These are phyloP conservation scores for Uronychia binucleata DNA, from an alignment of 73 alveolate species.

Conservation along the genomic window DNA sequence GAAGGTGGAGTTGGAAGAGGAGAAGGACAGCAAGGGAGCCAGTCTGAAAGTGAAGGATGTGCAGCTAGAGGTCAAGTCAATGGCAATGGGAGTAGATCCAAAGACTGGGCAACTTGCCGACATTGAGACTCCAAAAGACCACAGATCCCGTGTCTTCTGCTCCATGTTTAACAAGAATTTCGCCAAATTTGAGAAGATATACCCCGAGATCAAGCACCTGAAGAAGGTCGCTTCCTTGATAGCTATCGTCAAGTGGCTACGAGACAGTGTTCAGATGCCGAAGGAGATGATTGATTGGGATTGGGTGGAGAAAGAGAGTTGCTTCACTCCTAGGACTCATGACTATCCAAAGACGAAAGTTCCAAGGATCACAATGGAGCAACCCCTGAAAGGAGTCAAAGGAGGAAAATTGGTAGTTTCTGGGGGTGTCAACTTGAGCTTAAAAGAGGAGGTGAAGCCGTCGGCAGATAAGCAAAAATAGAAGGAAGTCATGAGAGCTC, in stretches of 20 bases:
- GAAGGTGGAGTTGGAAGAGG: slow-evolving; percentile 13
- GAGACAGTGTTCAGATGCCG: slow-evolving; percentile 18
- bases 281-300: slow-evolving; percentile 6
- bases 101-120: slow-evolving; percentile 7
- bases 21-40: not conserved
- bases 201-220: slow-evolving; percentile 9
- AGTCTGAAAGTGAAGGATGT: not conserved
- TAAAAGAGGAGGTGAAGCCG: not conserved
- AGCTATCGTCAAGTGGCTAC: slow-evolving; percentile 2
- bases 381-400: not conserved
- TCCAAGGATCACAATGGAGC: not conserved
- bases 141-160: not conserved
- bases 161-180: not conserved
- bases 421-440: slow-evolving; percentile 18
- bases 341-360: not conserved
- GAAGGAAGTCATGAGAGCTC: slow-evolving; percentile 1
- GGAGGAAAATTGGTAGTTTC: not conserved
- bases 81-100: not conserved
- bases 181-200: not conserved
- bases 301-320: not conserved
- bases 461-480: not conserved
- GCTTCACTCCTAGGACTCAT: too few species aligned
- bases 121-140: slow-evolving; percentile 2
- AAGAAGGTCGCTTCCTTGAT: not conserved
- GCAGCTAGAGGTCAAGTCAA: slow-evolving; percentile 9